These are phyloP conservation scores for Trypanosoma melophagium DNA, from an alignment of 208 protist genomes.

Conservation along the genomic window DNA sequence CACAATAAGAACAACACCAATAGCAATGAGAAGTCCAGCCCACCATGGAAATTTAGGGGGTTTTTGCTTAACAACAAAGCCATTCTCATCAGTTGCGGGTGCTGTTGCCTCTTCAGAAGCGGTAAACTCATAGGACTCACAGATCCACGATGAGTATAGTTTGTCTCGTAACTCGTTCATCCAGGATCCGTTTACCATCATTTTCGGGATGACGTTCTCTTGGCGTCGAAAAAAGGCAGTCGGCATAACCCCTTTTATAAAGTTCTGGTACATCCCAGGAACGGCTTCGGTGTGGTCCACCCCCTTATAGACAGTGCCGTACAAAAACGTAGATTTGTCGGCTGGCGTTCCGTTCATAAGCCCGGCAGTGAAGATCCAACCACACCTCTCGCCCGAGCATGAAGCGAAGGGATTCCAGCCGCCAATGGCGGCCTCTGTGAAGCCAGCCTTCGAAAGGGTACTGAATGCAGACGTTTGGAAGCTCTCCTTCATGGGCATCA, in stretches of 20 bases:
- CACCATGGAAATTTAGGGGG: constrained; percentile 49
- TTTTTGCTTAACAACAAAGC: constrained; percentile 5
- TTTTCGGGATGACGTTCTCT: constrained; percentile 13
- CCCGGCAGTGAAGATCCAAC: constrained; percentile 58
- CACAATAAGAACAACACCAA: constrained; percentile 29
- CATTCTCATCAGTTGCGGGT: constrained; percentile 13
- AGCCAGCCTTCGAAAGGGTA: constrained; percentile 23
- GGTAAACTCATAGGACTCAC: constrained; percentile 61
- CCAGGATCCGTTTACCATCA: constrained; percentile 41
- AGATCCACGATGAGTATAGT: constrained; percentile 55
- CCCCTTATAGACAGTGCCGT: constrained; percentile 41
- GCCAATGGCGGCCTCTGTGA: constrained; percentile 43
- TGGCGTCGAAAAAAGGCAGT: not conserved
- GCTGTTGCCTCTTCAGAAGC: constrained; percentile 32
- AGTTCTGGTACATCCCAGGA: constrained; percentile 22
- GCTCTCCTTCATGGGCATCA: constrained; percentile 59
- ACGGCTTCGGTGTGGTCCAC: constrained; percentile 16
- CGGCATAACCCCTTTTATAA: not conserved
- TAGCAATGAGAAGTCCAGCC: constrained; percentile 33
- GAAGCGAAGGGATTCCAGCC: constrained; percentile 37
- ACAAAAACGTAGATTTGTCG: constrained; percentile 53
- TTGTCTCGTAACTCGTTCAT: constrained; percentile 42
- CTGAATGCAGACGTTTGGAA: constrained; percentile 30
- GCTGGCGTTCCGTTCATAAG: constrained; percentile 35
- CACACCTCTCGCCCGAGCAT: constrained; percentile 44